Base-by-base conservation (phyloP, 2,329 filamentous ascomycete genomes). In the Pseudogymnoascus sp. region DNA sequence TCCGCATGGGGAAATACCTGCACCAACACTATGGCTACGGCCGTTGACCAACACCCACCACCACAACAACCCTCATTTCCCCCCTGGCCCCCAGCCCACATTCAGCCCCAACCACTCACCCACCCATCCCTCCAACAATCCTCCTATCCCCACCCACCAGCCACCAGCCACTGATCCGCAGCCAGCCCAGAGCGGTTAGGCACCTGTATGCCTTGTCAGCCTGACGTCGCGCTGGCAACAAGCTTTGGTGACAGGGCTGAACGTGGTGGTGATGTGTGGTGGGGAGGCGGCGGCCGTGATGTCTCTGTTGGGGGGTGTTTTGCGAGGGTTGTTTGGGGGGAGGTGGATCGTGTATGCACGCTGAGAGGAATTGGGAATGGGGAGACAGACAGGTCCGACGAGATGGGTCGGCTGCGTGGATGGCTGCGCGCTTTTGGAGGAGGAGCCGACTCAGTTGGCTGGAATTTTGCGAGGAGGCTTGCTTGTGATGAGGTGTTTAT, bases 151-250 rank as follows among this genome's bases (percentile, higher is more conserved):
- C 38, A 38, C n/a, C 35, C 1, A 20, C 20, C 7, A 30, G 28
- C 8, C 41, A 47, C 22, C 20, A 47, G 41, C 41, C 41, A 47
- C 41, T n/a, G 20, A 47, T 47, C 41, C 12, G 41, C 20, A 47
- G 22, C 22, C 38, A 22, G 12, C 41, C 41, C 11, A 12, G 38
- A 41, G n/a, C 22, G 38, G 41, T 47, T 47, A 47, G 41, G 22
- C 22, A 41, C 22, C 41, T 47, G 41, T 47, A 47, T 47, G 41
- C 41, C 41, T 47, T 47, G 41, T 47, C 41, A 47, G 41, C 41
- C 41, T 47, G 41, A 47, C 20, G 41, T 47, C 14, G 41, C 7
- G 39, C 12, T 43, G 39, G 39, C 20, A 43, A 43, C 6, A 43
- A 25, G 39, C 20, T 43, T 43, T 25, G 20, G 12, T 43, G 22